Conservation (phyloP, 192 early-diverging fungal species). For the Chytriomyces confervae region DNA sequence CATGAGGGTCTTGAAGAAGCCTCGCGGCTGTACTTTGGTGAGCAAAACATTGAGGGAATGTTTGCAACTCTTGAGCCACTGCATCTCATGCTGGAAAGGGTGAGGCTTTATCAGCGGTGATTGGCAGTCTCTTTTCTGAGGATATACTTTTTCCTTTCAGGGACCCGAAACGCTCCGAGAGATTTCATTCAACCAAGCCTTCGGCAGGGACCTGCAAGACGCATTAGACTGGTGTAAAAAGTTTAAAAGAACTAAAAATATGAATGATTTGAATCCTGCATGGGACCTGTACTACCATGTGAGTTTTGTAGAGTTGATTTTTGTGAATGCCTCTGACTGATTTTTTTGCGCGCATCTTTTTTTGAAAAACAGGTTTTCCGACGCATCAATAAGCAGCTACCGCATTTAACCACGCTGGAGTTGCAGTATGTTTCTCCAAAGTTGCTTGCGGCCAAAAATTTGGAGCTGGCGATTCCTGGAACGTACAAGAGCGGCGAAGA, state of each 20-base stretch:
- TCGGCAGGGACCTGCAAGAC: slow-evolving; percentile 82
- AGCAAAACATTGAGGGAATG: slow-evolving; percentile 85
- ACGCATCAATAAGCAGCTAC: slow-evolving; percentile 80
- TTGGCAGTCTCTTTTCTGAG: slow-evolving; percentile 24
- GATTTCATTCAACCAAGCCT: slow-evolving; percentile 88
- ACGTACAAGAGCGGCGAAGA: slow-evolving; percentile 86
- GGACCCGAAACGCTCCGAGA: slow-evolving; percentile 90
- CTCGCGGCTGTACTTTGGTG: slow-evolving; percentile 76
- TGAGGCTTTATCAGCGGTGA: slow-evolving; percentile 33
- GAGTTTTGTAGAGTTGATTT: not conserved
- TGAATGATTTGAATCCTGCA: slow-evolving; percentile 86
- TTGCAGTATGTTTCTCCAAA: slow-evolving; percentile 90
- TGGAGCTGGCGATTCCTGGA: slow-evolving; percentile 91
- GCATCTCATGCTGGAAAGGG: slow-evolving; percentile 83
- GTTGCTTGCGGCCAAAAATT: slow-evolving; percentile 77
- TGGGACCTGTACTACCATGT: slow-evolving; percentile 93
- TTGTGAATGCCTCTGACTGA: not conserved
- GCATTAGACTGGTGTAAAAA: slow-evolving; percentile 85
- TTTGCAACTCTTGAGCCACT: slow-evolving; percentile 81
- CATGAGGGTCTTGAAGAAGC: slow-evolving; percentile 91
- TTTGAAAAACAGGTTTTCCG: slow-evolving; percentile 61
- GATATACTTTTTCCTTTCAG: slow-evolving; percentile 30
- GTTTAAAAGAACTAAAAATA: slow-evolving; percentile 75
- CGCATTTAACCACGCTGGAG: slow-evolving; percentile 80
- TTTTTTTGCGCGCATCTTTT: not conserved